These are phyloP conservation scores for Ophiostoma novo-ulmi DNA, from an alignment of 2,329 filamentous ascomycete species.

Conservation along the genomic window DNA sequence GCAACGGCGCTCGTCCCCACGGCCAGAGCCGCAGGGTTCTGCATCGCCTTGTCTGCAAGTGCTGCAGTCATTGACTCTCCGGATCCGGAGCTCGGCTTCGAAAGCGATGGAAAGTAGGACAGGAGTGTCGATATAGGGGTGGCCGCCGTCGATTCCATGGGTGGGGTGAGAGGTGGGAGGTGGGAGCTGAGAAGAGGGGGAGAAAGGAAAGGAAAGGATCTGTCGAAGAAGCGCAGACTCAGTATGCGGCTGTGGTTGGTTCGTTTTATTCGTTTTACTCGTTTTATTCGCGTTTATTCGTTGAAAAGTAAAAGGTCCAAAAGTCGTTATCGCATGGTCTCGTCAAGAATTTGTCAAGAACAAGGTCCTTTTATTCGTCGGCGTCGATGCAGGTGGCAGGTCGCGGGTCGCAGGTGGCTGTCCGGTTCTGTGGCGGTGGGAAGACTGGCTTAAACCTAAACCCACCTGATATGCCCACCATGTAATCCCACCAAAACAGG, in stretches of 20 bases:
- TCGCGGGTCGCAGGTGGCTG: background rate
- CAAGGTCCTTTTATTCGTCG: conserved; percentile 11
- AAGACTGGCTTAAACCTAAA: background rate
- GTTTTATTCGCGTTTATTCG: background rate
- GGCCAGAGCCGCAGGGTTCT: conserved; percentile 43
- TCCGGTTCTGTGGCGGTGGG: conserved; percentile 4
- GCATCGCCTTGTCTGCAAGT: conserved; percentile 15
- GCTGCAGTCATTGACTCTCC: conserved; percentile 10
- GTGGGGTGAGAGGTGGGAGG: background rate
- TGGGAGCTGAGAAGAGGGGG: background rate
- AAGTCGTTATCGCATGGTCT: conserved; percentile 5
- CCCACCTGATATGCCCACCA: background rate
- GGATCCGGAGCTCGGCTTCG: background rate
- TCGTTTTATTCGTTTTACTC: background rate
- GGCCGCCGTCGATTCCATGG: conserved; percentile 6
- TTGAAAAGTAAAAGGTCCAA: background rate
- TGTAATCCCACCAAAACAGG: conserved; percentile 10
- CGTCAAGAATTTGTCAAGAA: background rate
- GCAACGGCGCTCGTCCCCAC: conserved; percentile 69
- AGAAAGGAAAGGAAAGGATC: background rate
- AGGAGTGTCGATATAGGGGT: background rate
- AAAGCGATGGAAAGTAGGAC: conserved; percentile 12
- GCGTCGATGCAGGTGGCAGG: conserved; percentile 4
- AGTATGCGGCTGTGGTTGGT: background rate
- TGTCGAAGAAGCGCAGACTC: background rate